Conservation (phyloP, 2,329 filamentous ascomycete genomes). For the Xylaria sp. region DNA sequence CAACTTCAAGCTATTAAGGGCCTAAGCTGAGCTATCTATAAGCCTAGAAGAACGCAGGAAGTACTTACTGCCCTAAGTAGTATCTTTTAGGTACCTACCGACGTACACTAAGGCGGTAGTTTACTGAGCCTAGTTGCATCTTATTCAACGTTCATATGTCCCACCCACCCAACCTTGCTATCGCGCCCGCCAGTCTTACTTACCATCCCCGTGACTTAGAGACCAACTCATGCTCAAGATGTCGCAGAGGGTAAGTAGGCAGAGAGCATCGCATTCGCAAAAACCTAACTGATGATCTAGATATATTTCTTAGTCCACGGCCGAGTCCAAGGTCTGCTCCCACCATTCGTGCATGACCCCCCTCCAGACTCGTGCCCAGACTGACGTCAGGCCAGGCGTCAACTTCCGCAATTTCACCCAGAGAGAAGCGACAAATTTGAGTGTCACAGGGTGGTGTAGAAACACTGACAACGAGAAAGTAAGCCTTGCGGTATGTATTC, state of each 20-base stretch:
- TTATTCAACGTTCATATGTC: too few species aligned
- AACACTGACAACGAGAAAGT: constrained; percentile 64
- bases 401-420: constrained; percentile 63
- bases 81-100: too few species aligned
- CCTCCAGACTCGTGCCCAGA: not conserved
- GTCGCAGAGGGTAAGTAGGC: constrained; percentile 28
- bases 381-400: constrained; percentile 52
- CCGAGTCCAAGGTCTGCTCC: constrained; percentile 68
- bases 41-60: too few species aligned
- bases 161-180: not conserved
- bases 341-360: too few species aligned
- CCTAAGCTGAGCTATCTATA: too few species aligned
- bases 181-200: not conserved
- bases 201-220: not conserved
- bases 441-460: constrained; percentile 65
- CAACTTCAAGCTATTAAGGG: too few species aligned
- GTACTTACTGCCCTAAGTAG: too few species aligned
- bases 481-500: not conserved
- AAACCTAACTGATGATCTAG: constrained; percentile 42
- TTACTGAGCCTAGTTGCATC: too few species aligned
- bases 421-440: constrained; percentile 55
- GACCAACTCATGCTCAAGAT: constrained; percentile 11
- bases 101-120: too few species aligned
- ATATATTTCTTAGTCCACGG: constrained; percentile 70
- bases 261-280: not conserved